These are phyloP conservation scores for barrel medic (Medicago truncatula) DNA, from an alignment of 306 rosid species.

Conservation along the genomic window MtrunA17r5.0-ANR NC_053044.1:52922001-52922500, in stretches of 20 bases:
- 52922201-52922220: neutral
- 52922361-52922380: neutral
- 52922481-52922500: no score
- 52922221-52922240: neutral
- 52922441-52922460: neutral
- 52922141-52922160: neutral
- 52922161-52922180: neutral
- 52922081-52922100: neutral
- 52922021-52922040: neutral
- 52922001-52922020: no score
- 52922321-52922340: no score
- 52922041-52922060: slow-evolving; percentile 17
- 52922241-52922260: neutral
- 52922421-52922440: no score
- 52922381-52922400: neutral
- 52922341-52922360: neutral
- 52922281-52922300: neutral
- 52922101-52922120: neutral
- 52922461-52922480: neutral
- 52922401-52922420: neutral
- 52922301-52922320: neutral
- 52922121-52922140: neutral
- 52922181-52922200: neutral
- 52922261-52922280: neutral
- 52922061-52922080: neutral